Evolutionary conservation across 495 filamentous ascomycete species (phyloP).

Genomic region (Thermothielavioides terrestris): DNA sequence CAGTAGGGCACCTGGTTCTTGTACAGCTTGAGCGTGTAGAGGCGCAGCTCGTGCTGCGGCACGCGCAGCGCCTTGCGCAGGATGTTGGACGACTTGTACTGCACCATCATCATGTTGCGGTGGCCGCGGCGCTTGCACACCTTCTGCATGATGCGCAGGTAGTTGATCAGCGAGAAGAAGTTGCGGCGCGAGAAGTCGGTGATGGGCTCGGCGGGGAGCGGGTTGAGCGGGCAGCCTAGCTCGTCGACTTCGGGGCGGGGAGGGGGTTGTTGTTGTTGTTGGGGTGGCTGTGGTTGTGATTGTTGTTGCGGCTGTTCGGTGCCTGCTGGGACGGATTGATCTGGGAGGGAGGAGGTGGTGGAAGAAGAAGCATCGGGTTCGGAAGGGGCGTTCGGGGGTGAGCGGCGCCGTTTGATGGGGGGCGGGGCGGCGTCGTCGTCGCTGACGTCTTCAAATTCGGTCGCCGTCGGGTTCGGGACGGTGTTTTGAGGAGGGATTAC

Average conservation of each 20-base stretch:
- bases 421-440: constrained; percentile 77
- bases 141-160: constrained; percentile 92
- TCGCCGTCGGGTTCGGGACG: constrained; percentile 17
- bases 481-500: constrained; percentile 15
- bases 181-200: constrained; percentile 87
- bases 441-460: constrained; percentile 29
- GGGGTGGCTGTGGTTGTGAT: neutral
- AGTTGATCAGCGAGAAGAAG: constrained; percentile 89
- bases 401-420: constrained; percentile 55
- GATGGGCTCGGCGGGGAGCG: constrained; percentile 65
- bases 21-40: constrained; percentile 95
- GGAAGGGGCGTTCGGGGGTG: constrained; percentile 29
- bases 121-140: constrained; percentile 91
- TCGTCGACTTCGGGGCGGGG: constrained; percentile 79
- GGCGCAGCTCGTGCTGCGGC: constrained; percentile 74
- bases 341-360: constrained; percentile 1
- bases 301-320: too few relatives aligned
- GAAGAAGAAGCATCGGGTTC: neutral
- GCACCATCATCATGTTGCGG: constrained; percentile 82
- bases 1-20: constrained; percentile 98
- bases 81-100: constrained; percentile 87
- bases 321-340: neutral
- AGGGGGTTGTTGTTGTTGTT: constrained; percentile 19
- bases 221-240: constrained; percentile 62
- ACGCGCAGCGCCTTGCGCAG: constrained; percentile 85